A percentile compares a stretch with the other conserved stretches of the same genome.
phyloP scores from a whole-genome alignment of 345 rosid species.

The Microcos paniculata region DNA sequence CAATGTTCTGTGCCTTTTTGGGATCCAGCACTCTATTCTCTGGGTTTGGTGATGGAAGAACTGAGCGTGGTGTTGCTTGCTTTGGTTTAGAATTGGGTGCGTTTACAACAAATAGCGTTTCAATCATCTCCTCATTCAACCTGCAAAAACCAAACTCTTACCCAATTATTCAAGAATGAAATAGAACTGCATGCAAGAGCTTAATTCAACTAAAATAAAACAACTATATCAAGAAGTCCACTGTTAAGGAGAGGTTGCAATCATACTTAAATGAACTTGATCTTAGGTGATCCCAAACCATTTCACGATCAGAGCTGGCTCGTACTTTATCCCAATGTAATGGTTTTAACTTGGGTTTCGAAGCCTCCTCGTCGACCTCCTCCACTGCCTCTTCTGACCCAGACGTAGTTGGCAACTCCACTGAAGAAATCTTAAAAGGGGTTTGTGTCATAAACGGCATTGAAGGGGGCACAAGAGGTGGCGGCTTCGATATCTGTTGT shows the following conservation, averaged over 20 bases:
- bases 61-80: conserved; percentile 54
- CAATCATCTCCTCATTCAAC: conserved; percentile 91
- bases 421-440: conserved; percentile 34
- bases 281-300: conserved; percentile 28
- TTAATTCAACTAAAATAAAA: not conserved
- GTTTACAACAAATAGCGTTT: conserved; percentile 70
- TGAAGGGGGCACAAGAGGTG: conserved; percentile 50
- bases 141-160: conserved; percentile 42
- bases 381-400: conserved; percentile 26
- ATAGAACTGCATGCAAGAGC: not conserved
- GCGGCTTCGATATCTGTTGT: conserved; percentile 43
- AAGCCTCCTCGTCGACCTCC: conserved; percentile 43
- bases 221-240: not conserved
- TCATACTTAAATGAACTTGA: conserved; percentile 26
- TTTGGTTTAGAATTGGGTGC: conserved; percentile 52
- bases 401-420: conserved; percentile 38
- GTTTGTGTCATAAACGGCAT: conserved; percentile 54
- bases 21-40: conserved; percentile 93
- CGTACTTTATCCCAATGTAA: conserved; percentile 29
- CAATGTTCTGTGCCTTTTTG: conserved; percentile 94
- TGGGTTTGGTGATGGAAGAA: conserved; percentile 53
- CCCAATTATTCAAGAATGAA: not conserved
- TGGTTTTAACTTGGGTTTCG: conserved; percentile 22
- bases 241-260: not conserved
- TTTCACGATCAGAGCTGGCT: conserved; percentile 27